Base-by-base conservation (phyloP, 768 basidiomycete genomes). In the Boletales sp. region DNA sequence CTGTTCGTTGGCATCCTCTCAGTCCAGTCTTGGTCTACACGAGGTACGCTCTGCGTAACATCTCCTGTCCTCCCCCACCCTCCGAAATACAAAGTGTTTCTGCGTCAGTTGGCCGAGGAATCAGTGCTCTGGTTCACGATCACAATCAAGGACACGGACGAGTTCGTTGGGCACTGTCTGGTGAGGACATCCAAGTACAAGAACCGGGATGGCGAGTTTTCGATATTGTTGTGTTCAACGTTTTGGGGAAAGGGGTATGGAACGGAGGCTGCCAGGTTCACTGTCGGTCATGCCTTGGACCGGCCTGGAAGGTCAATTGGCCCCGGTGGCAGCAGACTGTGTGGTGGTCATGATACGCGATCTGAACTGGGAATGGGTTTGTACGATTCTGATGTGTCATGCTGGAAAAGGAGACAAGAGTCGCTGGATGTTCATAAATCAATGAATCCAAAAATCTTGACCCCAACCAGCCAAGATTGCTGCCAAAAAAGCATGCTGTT, bases 161-260 rank as follows among this genome's bases (percentile, higher is more conserved):
- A 50, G 15, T 61, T 64, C 35, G 35, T 70, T 11, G 64, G 69
- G 4, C 46, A 59, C 8, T 52, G 63, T 32, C 52, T 46, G 31
- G 47, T 68, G 32, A 51, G 48, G 21, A 40, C 56, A 48, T 12
- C 39, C 3, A 51, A 48, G 19, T 45, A 21, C 21, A 61, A 63
- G 52, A 61, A 69, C 38, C 48, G 63, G 54, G 55, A 66, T 53
- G 64, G 60, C 38, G 40, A 54, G 11, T 56, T 67, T 34, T 54
- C 58, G 10, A 63, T 67, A 42, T 55, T 54, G 12, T 15, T 70
- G 12, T 46, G 31, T 13, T 38, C 47, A 8, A 36, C 57, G 29
- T 65, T 64, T 34, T 70, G 68, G 67, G 57, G 61, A 3, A 65
- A 64, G 30, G 72, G 71, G 2, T 72, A 67, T 38, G 71, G 69